These are phyloP conservation scores for Citrus inodora DNA, from an alignment of 345 rosid species.

Conservation along the genomic window DNA sequence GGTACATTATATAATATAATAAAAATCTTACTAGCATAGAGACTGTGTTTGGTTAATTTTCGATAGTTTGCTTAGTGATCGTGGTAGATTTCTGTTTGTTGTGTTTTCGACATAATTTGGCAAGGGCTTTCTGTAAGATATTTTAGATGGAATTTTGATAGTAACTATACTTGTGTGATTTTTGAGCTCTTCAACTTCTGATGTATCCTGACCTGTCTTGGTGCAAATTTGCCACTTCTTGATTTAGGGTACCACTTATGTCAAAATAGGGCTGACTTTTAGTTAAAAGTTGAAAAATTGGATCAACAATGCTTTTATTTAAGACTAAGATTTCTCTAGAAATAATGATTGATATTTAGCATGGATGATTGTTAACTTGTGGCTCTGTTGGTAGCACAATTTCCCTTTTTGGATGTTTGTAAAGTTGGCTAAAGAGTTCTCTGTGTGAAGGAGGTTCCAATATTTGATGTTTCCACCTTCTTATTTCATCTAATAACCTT, in stretches of 20 bases:
- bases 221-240: not conserved
- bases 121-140: not conserved
- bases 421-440: not conserved
- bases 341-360: not conserved
- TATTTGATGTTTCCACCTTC: not conserved
- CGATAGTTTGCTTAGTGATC: not conserved
- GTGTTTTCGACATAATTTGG: not conserved
- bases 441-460: not conserved
- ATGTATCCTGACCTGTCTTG: not conserved
- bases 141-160: not conserved
- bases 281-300: not conserved
- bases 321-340: not conserved
- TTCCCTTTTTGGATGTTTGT: not conserved
- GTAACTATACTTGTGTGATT: not conserved
- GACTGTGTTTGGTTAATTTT: not conserved
- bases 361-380: not conserved
- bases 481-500: not conserved
- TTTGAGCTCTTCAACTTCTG: not conserved
- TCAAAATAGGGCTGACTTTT: not conserved
- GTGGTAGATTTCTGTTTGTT: not conserved
- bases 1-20: not conserved
- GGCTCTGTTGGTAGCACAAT: not conserved
- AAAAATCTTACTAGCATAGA: not conserved
- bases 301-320: not conserved
- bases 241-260: not conserved